Base-by-base conservation (phyloP, 192 early-diverging fungal species). In the Coemansia furcata region DNA sequence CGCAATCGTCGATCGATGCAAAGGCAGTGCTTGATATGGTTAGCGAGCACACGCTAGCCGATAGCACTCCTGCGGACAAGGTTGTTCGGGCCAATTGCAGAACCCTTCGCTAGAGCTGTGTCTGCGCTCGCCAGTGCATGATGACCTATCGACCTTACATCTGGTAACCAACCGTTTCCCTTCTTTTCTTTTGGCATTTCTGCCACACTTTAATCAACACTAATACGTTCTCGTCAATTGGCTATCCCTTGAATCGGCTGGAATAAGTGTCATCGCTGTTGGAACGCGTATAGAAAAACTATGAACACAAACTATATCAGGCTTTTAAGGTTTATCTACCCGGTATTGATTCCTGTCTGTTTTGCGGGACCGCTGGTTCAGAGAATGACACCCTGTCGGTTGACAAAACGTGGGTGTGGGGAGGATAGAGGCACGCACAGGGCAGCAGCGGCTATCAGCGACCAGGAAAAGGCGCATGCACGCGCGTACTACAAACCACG, bases 1-100 rank as follows among this genome's bases (percentile, higher is more conserved):
- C 92, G 65, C 84, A 75, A 63, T 93, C 93, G 19, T 85, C 87
- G 32, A 91, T 97, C 63, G 94, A 97, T 75, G 89, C 91, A 82
- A 85, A 87, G 82, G 55, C 62, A 6, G 70, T 71, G 21, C 63
- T 74, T 50, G 55, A 50, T 0, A 26, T 62, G 23, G 65, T 72
- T 4, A 64, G 78, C 63, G 68, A 70, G 54, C 66, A 69, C 55
- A 42, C 62, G 65, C 69, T 75, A 42, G 72, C 74, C 1, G 78
- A 74, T 32, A 66, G 42, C 66, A 80, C 68, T 50, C 60, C 65
- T 10, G 78, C 78, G 14, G 78, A 80, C 46, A 71, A 66, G 61
- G 73, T 80, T 17, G 52, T 80, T 17, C 78, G 69, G n/a, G 43
- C 71, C 23, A 74, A 80, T 66, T 80, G 72, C 69, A 70, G 59